phyloP scores from a whole-genome alignment of 2,329 filamentous ascomycete genomes.

The Amesomyces nigricolor region DNA sequence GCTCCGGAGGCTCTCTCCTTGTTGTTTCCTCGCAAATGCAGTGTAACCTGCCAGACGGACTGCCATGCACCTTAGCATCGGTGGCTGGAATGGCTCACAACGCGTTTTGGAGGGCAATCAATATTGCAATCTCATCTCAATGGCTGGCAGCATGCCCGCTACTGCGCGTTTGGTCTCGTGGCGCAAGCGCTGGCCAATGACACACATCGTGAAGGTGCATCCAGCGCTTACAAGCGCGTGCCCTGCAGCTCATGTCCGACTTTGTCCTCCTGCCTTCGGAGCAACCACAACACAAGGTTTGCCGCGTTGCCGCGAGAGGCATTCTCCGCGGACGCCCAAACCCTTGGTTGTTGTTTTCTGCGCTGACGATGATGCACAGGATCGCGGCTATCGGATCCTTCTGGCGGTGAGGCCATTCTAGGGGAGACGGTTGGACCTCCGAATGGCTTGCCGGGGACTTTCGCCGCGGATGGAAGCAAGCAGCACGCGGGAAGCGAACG shows the following conservation, averaged over 20 bases:
- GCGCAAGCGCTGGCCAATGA: slow-evolving; percentile 24
- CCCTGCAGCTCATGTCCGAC: slow-evolving; percentile 14
- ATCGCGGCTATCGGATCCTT: slow-evolving; percentile 7
- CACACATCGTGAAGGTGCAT: neutral
- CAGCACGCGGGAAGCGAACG: slow-evolving; percentile 10
- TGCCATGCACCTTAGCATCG: neutral
- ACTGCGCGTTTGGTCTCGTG: slow-evolving; percentile 13
- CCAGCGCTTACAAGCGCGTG: slow-evolving; percentile 27
- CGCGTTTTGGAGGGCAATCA: slow-evolving; percentile 14
- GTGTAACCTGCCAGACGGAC: slow-evolving; percentile 3
- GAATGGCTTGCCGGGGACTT: neutral
- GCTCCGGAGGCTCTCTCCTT: neutral
- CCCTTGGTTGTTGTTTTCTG: neutral
- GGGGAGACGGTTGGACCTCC: neutral
- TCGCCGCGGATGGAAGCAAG: neutral
- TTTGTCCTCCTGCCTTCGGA: slow-evolving; percentile 9
- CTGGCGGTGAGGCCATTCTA: neutral
- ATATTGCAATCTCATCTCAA: slow-evolving; percentile 23
- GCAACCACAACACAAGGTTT: slow-evolving; percentile 1
- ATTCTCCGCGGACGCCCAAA: neutral
- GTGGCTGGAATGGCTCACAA: neutral
- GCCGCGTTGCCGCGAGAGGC: slow-evolving; percentile 14
- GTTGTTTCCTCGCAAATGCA: neutral
- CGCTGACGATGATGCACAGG: neutral
- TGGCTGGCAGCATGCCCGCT: slow-evolving; percentile 16